Evolutionary conservation across 2,329 filamentous ascomycete genomes (phyloP).

Genomic region (Scytalidium sp.): DNA sequence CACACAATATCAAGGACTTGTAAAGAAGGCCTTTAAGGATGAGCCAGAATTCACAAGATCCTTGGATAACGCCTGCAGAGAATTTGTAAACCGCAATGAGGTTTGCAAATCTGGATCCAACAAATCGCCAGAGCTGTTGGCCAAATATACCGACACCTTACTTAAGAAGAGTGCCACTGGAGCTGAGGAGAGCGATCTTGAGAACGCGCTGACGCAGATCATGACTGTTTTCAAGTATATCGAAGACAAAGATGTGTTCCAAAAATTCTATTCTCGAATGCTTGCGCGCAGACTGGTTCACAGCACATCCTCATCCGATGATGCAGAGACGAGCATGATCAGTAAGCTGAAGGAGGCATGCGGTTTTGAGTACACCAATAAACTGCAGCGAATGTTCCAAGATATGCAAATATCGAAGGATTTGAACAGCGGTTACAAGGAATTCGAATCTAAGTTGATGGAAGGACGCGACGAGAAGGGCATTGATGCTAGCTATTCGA

Average conservation of each 20-base stretch:
- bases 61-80: conserved; percentile 92
- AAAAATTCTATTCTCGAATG: conserved; percentile 98
- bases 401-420: conserved; percentile 99
- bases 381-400: conserved; percentile 99
- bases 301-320: conserved; percentile 91
- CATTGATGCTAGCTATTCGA: conserved; percentile 83
- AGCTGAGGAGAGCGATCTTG: conserved; percentile 90
- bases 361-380: conserved; percentile 99
- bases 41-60: conserved; percentile 97
- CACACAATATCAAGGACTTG: conserved; percentile 85
- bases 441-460: conserved; percentile 64
- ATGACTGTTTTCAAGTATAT: conserved; percentile 99
- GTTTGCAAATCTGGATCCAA: conserved; percentile 92
- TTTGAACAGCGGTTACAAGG: conserved; percentile 84
- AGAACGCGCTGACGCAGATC: conserved; percentile 83
- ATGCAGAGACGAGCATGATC: conserved; percentile 99
- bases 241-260: conserved; percentile 99
- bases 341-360: conserved; percentile 98
- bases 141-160: conserved; percentile 91
- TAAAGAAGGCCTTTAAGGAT: conserved; percentile 88
- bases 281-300: conserved; percentile 92
- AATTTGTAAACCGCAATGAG: conserved; percentile 97
- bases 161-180: conserved; percentile 91
- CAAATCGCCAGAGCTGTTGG: conserved; percentile 89
- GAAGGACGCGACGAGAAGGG: conserved; percentile 65